Evolutionary conservation across 139 green algal species (phyloP).

Genomic region (Chlamydomonas incerta): DNA sequence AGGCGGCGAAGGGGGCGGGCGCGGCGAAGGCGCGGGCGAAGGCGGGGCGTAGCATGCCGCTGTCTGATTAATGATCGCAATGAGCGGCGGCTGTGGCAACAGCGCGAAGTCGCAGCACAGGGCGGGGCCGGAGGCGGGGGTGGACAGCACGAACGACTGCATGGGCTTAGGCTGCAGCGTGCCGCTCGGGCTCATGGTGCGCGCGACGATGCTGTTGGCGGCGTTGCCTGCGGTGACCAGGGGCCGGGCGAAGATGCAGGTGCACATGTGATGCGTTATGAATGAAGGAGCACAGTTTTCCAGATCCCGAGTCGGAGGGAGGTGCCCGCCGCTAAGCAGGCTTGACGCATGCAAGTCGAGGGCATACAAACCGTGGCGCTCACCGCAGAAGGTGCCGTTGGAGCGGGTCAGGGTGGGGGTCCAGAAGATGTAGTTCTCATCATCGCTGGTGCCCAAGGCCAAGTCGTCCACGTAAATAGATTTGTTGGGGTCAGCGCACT

Average conservation of each 20-base stretch:
- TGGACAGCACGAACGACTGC: slow-evolving; percentile 4
- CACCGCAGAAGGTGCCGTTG: background rate
- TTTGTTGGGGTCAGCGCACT: background rate
- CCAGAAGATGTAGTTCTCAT: background rate
- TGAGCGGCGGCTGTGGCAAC: background rate
- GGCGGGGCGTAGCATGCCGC: background rate
- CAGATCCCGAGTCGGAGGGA: too few relatives aligned
- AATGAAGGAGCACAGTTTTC: too few relatives aligned
- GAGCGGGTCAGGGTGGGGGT: background rate
- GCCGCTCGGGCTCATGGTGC: background rate
- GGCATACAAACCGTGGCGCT: too few relatives aligned
- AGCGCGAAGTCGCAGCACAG: background rate
- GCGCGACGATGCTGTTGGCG: background rate
- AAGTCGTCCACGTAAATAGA: background rate
- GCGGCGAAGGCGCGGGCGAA: background rate
- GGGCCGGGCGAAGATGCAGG: too few relatives aligned
- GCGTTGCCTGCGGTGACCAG: background rate
- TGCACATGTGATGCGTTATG: too few relatives aligned
- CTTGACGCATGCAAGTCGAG: too few relatives aligned
- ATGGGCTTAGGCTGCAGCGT: background rate
- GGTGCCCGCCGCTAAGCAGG: too few relatives aligned
- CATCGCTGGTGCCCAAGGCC: background rate
- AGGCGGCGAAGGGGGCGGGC: background rate
- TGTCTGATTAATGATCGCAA: background rate
- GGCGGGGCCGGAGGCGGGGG: background rate